phyloP scores from a whole-genome alignment of 1,284 basidiomycete species.

The Anthracocystis setariae region DNA sequence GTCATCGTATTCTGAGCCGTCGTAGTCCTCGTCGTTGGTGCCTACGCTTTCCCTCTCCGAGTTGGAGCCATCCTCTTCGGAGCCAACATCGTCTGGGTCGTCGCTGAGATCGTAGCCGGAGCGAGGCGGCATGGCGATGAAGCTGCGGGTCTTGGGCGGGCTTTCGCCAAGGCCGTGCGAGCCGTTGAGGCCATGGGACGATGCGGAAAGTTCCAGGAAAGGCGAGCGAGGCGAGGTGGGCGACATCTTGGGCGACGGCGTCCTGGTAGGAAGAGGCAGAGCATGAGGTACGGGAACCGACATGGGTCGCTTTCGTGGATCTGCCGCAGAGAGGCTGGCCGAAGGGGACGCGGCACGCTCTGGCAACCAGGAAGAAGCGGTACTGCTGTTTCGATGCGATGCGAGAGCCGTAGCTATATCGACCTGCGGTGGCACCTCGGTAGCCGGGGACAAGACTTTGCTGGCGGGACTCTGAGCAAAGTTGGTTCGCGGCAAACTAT shows the following conservation, averaged over 20 bases:
- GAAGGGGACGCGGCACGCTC: slow-evolving; percentile 38
- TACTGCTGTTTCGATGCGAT: slow-evolving; percentile 33
- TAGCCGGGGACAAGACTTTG: slow-evolving; percentile 36
- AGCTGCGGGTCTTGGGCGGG: slow-evolving; percentile 65
- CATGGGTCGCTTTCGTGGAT: slow-evolving; percentile 36
- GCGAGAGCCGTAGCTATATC: slow-evolving; percentile 30
- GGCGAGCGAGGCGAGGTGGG: slow-evolving; percentile 41
- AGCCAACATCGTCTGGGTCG: slow-evolving; percentile 66
- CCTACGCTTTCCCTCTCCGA: slow-evolving; percentile 58
- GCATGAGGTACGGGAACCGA: slow-evolving; percentile 21
- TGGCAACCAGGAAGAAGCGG: slow-evolving; percentile 31
- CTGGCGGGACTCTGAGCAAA: slow-evolving; percentile 27
- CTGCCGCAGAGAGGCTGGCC: slow-evolving; percentile 9
- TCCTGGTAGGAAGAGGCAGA: slow-evolving; percentile 29
- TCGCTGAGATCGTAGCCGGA: slow-evolving; percentile 67
- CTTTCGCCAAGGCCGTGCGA: slow-evolving; percentile 50
- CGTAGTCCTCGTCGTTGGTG: slow-evolving; percentile 56
- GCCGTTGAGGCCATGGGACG: slow-evolving; percentile 13
- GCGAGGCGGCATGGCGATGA: slow-evolving; percentile 66
- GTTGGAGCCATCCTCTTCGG: slow-evolving; percentile 63
- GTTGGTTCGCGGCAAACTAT: slow-evolving; percentile 5
- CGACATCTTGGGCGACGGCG: slow-evolving; percentile 43
- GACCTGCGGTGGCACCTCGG: slow-evolving; percentile 35
- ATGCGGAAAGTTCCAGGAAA: slow-evolving; percentile 36
- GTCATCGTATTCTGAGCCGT: slow-evolving; percentile 50